Percentiles rank a stretch among this genome's conserved stretches.
These are phyloP conservation scores for Colletotrichum lupini DNA, from an alignment of 2,329 filamentous ascomycete genomes.

Conservation along the genomic window DNA sequence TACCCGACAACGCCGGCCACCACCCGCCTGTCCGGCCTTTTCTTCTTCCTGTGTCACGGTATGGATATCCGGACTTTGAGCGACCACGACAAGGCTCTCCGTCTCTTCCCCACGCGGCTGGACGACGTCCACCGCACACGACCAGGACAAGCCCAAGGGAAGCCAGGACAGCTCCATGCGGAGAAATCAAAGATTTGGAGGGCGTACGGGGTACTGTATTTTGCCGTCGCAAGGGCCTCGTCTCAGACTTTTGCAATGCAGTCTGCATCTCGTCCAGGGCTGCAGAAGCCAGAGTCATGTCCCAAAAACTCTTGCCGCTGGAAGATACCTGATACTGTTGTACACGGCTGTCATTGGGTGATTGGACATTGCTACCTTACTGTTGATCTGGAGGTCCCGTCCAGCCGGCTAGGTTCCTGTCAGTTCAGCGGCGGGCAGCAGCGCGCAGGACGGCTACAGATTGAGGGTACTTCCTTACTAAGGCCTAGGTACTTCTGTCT, in stretches of 20 bases:
- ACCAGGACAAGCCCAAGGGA: neutral
- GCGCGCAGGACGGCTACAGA: neutral
- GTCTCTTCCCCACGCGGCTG: constrained; percentile 5
- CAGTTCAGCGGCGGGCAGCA: neutral
- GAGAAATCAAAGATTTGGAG: neutral
- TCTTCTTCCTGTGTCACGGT: constrained; percentile 8
- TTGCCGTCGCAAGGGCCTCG: constrained; percentile 10
- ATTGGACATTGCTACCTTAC: neutral
- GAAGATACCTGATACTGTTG: neutral
- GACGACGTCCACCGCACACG: neutral
- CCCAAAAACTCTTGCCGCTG: neutral
- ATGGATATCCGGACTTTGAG: neutral
- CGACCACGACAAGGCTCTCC: neutral
- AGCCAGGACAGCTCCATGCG: neutral
- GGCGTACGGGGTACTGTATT: neutral
- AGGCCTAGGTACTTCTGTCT: neutral
- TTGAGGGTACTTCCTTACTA: neutral
- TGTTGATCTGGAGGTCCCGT: constrained; percentile 1
- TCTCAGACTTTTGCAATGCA: neutral
- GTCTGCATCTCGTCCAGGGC: neutral
- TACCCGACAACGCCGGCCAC: neutral
- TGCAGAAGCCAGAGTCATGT: constrained; percentile 20
- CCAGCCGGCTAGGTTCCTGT: constrained; percentile 24
- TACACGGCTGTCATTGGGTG: neutral
- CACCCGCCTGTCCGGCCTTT: constrained; percentile 8